These are phyloP conservation scores for Tanacetum coccineum DNA, from an alignment of 129 eudicot species.

Conservation along the genomic window DNA sequence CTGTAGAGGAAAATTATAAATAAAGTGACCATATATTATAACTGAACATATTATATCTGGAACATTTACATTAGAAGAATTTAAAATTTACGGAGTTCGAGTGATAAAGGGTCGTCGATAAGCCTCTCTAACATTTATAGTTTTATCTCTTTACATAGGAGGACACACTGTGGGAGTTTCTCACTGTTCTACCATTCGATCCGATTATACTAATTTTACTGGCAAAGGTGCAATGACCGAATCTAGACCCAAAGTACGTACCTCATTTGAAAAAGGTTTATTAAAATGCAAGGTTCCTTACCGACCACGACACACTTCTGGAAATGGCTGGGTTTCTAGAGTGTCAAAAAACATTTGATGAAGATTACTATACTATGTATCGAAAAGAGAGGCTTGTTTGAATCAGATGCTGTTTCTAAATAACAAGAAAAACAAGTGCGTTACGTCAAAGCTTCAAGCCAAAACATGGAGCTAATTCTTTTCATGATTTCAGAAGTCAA, in stretches of 20 bases:
- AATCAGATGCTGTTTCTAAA: slow-evolving; percentile 59
- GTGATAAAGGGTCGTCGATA: background rate
- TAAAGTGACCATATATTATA: no score
- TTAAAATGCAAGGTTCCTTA: slow-evolving; percentile 39
- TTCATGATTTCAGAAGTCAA: slow-evolving; percentile 49
- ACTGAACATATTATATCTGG: no score
- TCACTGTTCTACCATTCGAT: slow-evolving; percentile 45
- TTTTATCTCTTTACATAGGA: slow-evolving; percentile 28
- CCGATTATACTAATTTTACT: slow-evolving; percentile 64
- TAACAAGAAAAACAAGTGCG: slow-evolving; percentile 35
- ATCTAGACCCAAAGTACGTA: slow-evolving; percentile 46
- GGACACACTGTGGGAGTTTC: slow-evolving; percentile 69
- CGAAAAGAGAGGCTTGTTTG: slow-evolving; percentile 55
- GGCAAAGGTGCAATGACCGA: slow-evolving; percentile 57
- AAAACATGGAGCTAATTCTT: slow-evolving; percentile 33
- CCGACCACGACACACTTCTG: slow-evolving; percentile 35
- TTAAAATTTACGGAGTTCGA: no score
- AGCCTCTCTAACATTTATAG: background rate
- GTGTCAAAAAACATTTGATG: slow-evolving; percentile 39
- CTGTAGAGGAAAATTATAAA: no score
- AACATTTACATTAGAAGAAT: no score
- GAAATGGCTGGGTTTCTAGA: slow-evolving; percentile 78
- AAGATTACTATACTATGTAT: slow-evolving; percentile 41
- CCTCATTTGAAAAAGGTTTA: slow-evolving; percentile 35
- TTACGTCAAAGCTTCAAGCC: slow-evolving; percentile 41